Conservation (phyloP, 2,329 filamentous ascomycete genomes). For the Aspergillus sp. region DNA sequence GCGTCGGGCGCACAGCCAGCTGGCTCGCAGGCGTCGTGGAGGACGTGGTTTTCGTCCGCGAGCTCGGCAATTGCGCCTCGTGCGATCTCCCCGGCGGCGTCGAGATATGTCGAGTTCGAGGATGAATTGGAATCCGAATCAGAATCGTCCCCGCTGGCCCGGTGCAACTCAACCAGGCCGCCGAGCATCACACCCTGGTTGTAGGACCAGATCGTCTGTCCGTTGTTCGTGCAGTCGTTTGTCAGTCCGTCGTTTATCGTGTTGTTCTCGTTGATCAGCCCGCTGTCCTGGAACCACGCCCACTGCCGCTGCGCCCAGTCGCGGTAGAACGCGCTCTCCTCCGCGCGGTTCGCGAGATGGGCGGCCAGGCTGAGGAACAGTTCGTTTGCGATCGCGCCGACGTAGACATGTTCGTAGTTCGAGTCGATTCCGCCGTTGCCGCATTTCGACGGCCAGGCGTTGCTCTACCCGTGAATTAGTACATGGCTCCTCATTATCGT, state of each 20-base stretch:
- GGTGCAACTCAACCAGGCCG: slow-evolving; percentile 59
- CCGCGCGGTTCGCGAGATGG: slow-evolving; percentile 58
- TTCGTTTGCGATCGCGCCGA: slow-evolving; percentile 62
- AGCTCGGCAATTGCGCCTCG: not conserved
- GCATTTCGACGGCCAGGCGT: slow-evolving; percentile 49
- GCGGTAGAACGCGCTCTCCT: slow-evolving; percentile 45
- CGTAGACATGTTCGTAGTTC: slow-evolving; percentile 50
- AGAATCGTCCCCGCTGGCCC: not conserved
- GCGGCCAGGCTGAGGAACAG: slow-evolving; percentile 61
- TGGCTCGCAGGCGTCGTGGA: slow-evolving; percentile 61
- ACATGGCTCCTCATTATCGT: no score
- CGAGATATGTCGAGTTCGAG: not conserved
- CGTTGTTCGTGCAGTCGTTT: slow-evolving; percentile 54
- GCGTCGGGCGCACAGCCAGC: slow-evolving; percentile 53
- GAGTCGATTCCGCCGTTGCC: slow-evolving; percentile 55
- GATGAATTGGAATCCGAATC: not conserved
- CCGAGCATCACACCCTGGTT: slow-evolving; percentile 67
- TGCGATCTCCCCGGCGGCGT: not conserved
- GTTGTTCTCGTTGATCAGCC: slow-evolving; percentile 53
- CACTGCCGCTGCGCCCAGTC: slow-evolving; percentile 54
- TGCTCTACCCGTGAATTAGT: slow-evolving; percentile 24
- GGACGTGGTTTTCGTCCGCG: slow-evolving; percentile 12
- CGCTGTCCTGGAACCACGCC: slow-evolving; percentile 55
- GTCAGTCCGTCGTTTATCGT: slow-evolving; percentile 61
- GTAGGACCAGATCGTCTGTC: slow-evolving; percentile 54